Evolutionary conservation across 192 early-diverging fungal genomes (phyloP).

Genomic region (Podila minutissima): DNA sequence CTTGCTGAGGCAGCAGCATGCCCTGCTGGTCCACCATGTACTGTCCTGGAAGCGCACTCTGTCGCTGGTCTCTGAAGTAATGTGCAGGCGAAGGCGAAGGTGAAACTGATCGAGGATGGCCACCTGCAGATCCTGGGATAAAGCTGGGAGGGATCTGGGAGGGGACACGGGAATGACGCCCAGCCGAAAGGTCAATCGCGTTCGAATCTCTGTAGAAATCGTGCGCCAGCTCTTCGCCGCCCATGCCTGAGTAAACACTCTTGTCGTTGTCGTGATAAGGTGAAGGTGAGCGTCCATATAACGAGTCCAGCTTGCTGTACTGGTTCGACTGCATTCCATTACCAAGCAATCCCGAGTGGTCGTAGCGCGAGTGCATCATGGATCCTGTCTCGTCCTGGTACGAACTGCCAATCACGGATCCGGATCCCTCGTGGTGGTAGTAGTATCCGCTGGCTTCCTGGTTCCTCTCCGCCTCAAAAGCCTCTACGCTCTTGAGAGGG

Average conservation of each 20-base stretch:
- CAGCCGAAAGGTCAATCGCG: conserved; percentile 31
- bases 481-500: conserved; percentile 71
- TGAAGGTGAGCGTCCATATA: conserved; percentile 30
- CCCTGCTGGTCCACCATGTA: conserved; percentile 24
- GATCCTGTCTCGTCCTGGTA: conserved; percentile 10
- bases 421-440: conserved; percentile 17
- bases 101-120: conserved; percentile 10
- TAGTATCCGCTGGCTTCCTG: conserved; percentile 34
- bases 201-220: conserved; percentile 42
- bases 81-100: conserved; percentile 24
- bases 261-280: conserved; percentile 27
- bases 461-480: conserved; percentile 45
- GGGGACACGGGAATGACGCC: conserved; percentile 25
- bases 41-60: neutral
- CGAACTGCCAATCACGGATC: conserved; percentile 31
- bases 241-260: conserved; percentile 35
- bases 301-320: conserved; percentile 38
- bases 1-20: conserved; percentile 21
- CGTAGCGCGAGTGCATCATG: conserved; percentile 26
- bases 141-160: conserved; percentile 19
- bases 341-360: conserved; percentile 48
- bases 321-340: conserved; percentile 36
- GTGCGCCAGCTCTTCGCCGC: conserved; percentile 30
- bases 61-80: neutral
- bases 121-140: conserved; percentile 25